A percentile compares a stretch with the other conserved stretches of the same genome.
Conservation (phyloP, 2,329 filamentous ascomycete species). For the Fusarium sarcochroum region DNA sequence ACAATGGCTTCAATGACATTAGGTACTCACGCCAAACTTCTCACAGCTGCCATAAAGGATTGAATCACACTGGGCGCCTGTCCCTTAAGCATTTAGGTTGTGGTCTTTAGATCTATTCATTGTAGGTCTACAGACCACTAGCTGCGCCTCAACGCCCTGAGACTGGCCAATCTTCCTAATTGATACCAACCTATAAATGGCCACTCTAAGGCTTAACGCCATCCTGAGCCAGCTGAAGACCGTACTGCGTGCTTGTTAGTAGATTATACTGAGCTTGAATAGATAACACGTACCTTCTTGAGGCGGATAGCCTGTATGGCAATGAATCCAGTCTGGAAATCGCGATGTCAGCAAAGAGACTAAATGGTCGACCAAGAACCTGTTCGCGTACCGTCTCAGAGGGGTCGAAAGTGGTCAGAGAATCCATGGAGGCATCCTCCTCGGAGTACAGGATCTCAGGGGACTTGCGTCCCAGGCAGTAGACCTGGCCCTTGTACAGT, state of each 20-base stretch:
- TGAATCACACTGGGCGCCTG: background rate
- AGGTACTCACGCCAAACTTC: too few relatives aligned
- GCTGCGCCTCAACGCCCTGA: background rate
- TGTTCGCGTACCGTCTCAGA: conserved; percentile 9
- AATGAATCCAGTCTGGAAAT: conserved; percentile 9
- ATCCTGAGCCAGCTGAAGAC: background rate
- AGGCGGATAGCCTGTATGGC: conserved; percentile 11
- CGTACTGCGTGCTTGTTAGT: background rate
- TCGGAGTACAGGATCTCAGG: conserved; percentile 11
- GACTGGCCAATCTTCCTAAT: background rate
- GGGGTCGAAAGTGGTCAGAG: conserved; percentile 10
- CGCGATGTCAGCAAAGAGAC: background rate
- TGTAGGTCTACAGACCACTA: background rate
- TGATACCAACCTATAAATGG: background rate
- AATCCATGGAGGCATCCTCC: conserved; percentile 16
- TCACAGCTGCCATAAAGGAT: too few relatives aligned
- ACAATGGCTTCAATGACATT: too few relatives aligned
- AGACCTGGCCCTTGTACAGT: conserved; percentile 6
- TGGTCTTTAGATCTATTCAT: background rate
- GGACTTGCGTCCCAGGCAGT: conserved; percentile 6
- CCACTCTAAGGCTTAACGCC: background rate
- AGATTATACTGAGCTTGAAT: background rate
- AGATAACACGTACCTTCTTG: conserved; percentile 11
- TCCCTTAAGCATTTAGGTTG: background rate
- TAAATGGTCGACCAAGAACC: background rate